Base-by-base conservation (phyloP, 768 basidiomycete genomes). In the Russula vinacea region DNA sequence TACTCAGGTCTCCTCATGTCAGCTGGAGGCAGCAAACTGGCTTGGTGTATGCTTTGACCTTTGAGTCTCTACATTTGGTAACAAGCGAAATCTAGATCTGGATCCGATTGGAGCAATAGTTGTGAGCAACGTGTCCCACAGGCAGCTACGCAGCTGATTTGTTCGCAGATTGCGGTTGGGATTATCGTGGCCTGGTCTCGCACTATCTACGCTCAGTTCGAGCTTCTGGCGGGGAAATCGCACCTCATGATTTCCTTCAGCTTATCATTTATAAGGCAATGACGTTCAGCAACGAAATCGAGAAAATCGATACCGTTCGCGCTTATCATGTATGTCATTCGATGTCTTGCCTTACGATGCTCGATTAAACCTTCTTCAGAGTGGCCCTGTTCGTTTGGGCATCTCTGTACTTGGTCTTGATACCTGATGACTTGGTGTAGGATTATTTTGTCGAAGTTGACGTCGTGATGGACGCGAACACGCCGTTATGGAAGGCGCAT, bases 401-500 rank as follows among this genome's bases (percentile, higher is more conserved):
- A 11, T 32, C 7, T 49, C 29, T 35, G 32, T 47, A 47, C 11
- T 47, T 44, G 32, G 32, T 5, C 39, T 14, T 33, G 26, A 19
- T 45, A 56, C 7, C 32, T 68, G 16, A 69, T 62, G 62, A 40
- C 17, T 37, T 44, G 22, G 49, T 35, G 5, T 70, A 90, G 88
- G 84, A 92, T 64, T 96, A 94, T 72, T 91, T 94, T 72, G 94
- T 98, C 51, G 97, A 98, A 75, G 81, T 98, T 16, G 97, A 99
- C 74, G 84, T 98, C 52, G 95, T 98, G 49, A 91, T 98, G 88
- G 83, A 87, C 65, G 88, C 88, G 11, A 84, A 85, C 62, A 97
- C 94, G 29, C 92, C 94, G 0, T 78, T 98, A 1, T 92, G 89
- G 87, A 88, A 87, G 73, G 91, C 92, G 22, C 92, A 94, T 72